Base-by-base conservation (phyloP, 345 rosid genomes). In the Melaleuca quinquenervia region DNA sequence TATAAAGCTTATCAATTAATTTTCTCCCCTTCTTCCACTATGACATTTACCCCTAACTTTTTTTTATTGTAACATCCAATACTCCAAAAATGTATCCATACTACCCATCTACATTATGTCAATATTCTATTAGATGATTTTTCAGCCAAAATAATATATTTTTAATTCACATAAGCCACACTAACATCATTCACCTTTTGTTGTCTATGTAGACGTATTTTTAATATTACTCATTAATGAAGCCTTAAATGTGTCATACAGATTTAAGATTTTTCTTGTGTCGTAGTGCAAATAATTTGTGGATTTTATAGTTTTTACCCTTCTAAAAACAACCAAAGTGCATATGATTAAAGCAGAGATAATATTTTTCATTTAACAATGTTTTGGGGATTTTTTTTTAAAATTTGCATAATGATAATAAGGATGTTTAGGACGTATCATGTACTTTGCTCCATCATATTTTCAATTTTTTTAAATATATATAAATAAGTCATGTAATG, bases 231-330 rank as follows among this genome's bases (percentile, higher is more conserved):
- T 56, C 27, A 10, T 26, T 56, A 13, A 56, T 11, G 62, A 0
- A 24, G 11, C 2, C 26, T 56, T 56, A 6, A 56, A 56, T 26
- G 29, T 24, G 27, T 26, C 0, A 11, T 6, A 56, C 14, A 56
- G 24, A 24, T 12, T 55, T 55, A 1, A 0, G 1, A 24, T 55
- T 55, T 24, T 55, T 55, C 21, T 55, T 55, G 11, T 55, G 62
- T 2, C 29, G 2, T 27, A 11, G 24, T 11, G 24, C 0, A 6
- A 6, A 0, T 55, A 55, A 1, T 24, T 24, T 24, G 62, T 24
- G 27, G 62, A 22, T 10, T 55, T 1, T 55, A 27, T 55, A n/a
- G 14, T 13, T 2, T 55, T 55, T n/a, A 22, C 29, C 60, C 11
- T 55, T 24, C 0, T 55, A 10, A 24, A 55, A 55, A 22, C 24